Evolutionary conservation across 306 rosid genomes (phyloP).

Genomic region (Glycine soja): DNA sequence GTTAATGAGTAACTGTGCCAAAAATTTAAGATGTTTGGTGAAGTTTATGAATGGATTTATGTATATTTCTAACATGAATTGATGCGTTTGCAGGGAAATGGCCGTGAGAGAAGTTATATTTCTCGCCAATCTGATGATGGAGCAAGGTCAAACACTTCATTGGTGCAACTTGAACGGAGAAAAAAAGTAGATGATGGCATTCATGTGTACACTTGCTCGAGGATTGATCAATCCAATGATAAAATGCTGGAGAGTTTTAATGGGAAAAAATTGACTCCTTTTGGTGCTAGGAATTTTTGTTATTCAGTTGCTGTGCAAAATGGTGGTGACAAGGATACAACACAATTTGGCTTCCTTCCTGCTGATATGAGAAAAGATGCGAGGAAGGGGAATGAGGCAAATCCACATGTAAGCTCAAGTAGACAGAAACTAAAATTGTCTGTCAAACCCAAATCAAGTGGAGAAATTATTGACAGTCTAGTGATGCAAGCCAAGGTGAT

Average conservation of each 20-base stretch:
- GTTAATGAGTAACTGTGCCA: not conserved
- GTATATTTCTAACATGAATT: not conserved
- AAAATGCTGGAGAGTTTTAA: not conserved
- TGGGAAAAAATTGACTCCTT: constrained; percentile 5
- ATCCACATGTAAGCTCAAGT: constrained; percentile 13
- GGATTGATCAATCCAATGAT: constrained; percentile 4
- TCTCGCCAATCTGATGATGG: constrained; percentile 9
- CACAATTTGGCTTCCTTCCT: not conserved
- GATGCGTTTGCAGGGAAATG: not conserved
- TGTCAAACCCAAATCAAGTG: not conserved
- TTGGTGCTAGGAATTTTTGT: not conserved
- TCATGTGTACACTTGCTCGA: not conserved
- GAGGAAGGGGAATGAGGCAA: not conserved
- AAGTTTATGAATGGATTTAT: constrained; percentile 13
- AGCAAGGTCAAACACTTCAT: not conserved
- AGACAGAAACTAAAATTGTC: constrained; percentile 3
- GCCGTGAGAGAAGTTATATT: not conserved
- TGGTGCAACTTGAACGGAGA: not conserved
- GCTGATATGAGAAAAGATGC: not conserved
- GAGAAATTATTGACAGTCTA: constrained; percentile 13
- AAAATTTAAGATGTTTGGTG: constrained; percentile 6
- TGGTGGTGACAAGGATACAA: not conserved
- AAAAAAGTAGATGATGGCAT: not conserved
- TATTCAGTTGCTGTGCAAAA: not conserved
- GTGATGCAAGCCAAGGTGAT: constrained; percentile 21